A percentile compares a stretch with the other conserved stretches of the same genome.
These are phyloP conservation scores for Amanita exitialis DNA, from an alignment of 768 basidiomycete genomes.

Conservation along the genomic window DNA sequence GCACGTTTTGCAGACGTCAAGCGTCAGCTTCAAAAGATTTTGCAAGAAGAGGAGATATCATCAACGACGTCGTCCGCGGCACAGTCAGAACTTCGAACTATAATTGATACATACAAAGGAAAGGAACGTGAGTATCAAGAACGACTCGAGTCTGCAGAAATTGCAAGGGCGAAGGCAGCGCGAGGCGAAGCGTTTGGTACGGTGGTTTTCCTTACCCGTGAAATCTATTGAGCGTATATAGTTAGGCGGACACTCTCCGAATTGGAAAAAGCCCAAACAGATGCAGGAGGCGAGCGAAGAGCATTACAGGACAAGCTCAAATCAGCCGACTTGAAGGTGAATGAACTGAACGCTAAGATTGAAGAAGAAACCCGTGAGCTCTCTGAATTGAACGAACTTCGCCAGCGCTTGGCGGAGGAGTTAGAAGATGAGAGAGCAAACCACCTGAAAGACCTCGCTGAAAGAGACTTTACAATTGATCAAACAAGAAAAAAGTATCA, in stretches of 20 bases:
- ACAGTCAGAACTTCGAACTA: constrained; percentile 54
- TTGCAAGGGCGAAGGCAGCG: constrained; percentile 53
- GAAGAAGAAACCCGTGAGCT: constrained; percentile 62
- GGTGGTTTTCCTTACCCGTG: constrained; percentile 6
- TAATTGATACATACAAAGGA: constrained; percentile 53
- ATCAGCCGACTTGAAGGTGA: constrained; percentile 37
- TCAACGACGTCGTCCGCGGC: constrained; percentile 49
- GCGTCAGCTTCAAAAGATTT: constrained; percentile 44
- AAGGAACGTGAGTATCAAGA: constrained; percentile 50
- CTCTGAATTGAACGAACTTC: constrained; percentile 52
- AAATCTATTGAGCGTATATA: constrained; percentile 15
- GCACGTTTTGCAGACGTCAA: constrained; percentile 33
- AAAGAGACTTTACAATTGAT: constrained; percentile 68
- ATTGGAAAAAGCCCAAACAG: constrained; percentile 46
- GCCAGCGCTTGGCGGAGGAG: constrained; percentile 62
- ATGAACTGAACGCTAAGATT: constrained; percentile 49
- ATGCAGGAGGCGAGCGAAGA: constrained; percentile 41
- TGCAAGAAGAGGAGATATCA: constrained; percentile 57
- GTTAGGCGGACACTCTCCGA: constrained; percentile 55
- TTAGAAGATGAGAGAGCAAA: constrained; percentile 72
- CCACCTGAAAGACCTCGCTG: constrained; percentile 70
- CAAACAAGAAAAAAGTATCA: constrained; percentile 86
- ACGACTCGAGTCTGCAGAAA: constrained; percentile 58
- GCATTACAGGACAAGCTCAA: constrained; percentile 38
- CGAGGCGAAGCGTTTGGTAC: constrained; percentile 56